phyloP scores from a whole-genome alignment of 768 basidiomycete species.

The Pleurotus citrinopileatus region DNA sequence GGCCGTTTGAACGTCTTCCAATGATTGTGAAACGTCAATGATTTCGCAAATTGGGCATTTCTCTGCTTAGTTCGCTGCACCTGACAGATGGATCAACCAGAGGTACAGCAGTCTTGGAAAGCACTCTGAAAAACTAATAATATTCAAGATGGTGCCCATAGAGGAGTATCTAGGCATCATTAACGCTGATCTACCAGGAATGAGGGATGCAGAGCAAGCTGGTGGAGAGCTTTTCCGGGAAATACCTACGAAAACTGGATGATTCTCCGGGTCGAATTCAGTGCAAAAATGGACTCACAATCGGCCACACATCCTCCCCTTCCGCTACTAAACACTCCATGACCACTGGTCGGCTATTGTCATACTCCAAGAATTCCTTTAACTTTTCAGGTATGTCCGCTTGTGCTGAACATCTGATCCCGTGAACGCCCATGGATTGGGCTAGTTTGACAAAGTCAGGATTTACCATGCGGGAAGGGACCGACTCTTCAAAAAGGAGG shows the following conservation, averaged over 20 bases:
- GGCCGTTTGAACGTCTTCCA: too few relatives aligned
- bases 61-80: too few relatives aligned
- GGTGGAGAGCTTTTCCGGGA: constrained; percentile 91
- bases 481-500: constrained; percentile 97
- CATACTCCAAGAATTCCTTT: constrained; percentile 98
- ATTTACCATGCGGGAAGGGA: constrained; percentile 93
- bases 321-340: constrained; percentile 87
- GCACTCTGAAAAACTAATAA: too few relatives aligned
- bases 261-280: constrained; percentile 12
- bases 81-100: too few relatives aligned
- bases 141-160: too few relatives aligned
- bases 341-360: constrained; percentile 79
- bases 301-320: constrained; percentile 87
- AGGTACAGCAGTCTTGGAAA: too few relatives aligned
- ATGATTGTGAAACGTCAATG: too few relatives aligned
- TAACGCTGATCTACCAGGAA: too few relatives aligned
- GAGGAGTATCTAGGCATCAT: too few relatives aligned
- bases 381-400: constrained; percentile 90
- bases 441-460: constrained; percentile 93
- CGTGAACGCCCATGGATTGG: constrained; percentile 90
- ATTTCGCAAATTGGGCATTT: too few relatives aligned
- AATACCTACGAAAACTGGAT: constrained; percentile 58
- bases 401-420: constrained; percentile 67
- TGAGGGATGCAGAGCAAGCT: constrained; percentile 86
- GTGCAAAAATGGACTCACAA: constrained; percentile 46